Percentiles rank a stretch among this genome's conserved stretches.
These are phyloP conservation scores for Knoxia roxburghii DNA, from an alignment of 257 asterid species.

Conservation along the genomic window DNA sequence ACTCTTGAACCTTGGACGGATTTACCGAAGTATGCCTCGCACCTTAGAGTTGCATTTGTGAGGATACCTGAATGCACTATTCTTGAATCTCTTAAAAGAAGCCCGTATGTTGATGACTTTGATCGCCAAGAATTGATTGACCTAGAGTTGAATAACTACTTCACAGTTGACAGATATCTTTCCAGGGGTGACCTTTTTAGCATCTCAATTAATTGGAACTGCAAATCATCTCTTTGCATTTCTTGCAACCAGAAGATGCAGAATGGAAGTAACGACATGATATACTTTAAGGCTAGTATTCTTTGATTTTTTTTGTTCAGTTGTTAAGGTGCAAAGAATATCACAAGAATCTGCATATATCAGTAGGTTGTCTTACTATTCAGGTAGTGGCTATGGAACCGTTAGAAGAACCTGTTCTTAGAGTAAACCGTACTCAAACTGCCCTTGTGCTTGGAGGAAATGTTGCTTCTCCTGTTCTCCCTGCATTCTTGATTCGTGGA, in stretches of 20 bases:
- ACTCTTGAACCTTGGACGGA: slow-evolving; percentile 54
- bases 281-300: slow-evolving; percentile 71
- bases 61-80: slow-evolving; percentile 82
- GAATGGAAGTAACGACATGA: slow-evolving; percentile 36
- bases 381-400: slow-evolving; percentile 93
- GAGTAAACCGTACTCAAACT: slow-evolving; percentile 67
- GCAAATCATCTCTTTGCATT: slow-evolving; percentile 72
- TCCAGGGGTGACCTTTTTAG: slow-evolving; percentile 73
- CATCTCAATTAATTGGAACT: slow-evolving; percentile 66
- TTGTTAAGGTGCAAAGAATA: not conserved
- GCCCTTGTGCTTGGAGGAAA: slow-evolving; percentile 94
- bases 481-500: slow-evolving; percentile 52
- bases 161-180: slow-evolving; percentile 76
- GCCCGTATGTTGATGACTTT: slow-evolving; percentile 51
- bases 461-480: slow-evolving; percentile 76
- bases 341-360: not conserved
- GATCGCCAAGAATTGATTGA: slow-evolving; percentile 88
- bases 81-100: slow-evolving; percentile 63
- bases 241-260: slow-evolving; percentile 57
- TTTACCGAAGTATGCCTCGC: slow-evolving; percentile 78
- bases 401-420: slow-evolving; percentile 59
- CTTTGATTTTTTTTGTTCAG: not conserved
- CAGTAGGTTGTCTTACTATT: slow-evolving; percentile 1
- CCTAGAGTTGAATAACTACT: slow-evolving; percentile 63
- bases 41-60: slow-evolving; percentile 82